Conservation (phyloP, 257 asterid species). For the Fraxinus cuspidata region DNA sequence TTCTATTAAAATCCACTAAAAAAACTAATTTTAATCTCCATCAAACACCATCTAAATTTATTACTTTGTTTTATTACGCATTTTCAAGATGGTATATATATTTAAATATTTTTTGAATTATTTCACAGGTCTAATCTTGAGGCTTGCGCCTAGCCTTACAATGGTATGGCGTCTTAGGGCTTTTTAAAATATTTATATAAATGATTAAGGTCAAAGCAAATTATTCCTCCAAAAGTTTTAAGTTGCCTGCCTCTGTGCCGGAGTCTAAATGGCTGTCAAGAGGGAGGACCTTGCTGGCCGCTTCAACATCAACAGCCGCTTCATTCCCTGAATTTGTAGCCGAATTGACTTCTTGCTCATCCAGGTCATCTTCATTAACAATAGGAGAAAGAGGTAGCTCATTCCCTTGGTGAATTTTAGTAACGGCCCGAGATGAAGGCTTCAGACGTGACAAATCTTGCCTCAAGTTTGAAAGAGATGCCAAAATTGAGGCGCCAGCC, state of each 20-base stretch:
- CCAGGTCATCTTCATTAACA: conserved; percentile 67
- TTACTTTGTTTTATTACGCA: background rate
- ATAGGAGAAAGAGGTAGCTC: conserved; percentile 61
- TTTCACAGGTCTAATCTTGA: background rate
- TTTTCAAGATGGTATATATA: background rate
- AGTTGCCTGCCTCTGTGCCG: conserved; percentile 59
- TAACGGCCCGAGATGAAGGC: conserved; percentile 61
- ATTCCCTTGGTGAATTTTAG: conserved; percentile 48
- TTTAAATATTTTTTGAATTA: background rate
- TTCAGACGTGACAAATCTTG: conserved; percentile 59
- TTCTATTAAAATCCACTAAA: too few relatives aligned
- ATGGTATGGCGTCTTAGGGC: background rate
- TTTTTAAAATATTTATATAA: background rate
- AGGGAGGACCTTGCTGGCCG: conserved; percentile 54
- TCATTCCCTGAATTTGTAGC: conserved; percentile 51
- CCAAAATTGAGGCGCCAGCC: conserved; percentile 90
- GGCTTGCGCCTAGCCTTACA: background rate
- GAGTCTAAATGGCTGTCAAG: conserved; percentile 56
- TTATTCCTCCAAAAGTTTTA: conserved; percentile 30
- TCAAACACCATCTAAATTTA: too few relatives aligned
- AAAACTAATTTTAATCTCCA: too few relatives aligned
- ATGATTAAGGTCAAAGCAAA: conserved; percentile 19
- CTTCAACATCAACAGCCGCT: conserved; percentile 51
- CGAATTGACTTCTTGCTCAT: conserved; percentile 75
- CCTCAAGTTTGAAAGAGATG: conserved; percentile 72